Evolutionary conservation across 805 yeast species (phyloP).

Genomic region (Diddensiella santjacobensis): DNA sequence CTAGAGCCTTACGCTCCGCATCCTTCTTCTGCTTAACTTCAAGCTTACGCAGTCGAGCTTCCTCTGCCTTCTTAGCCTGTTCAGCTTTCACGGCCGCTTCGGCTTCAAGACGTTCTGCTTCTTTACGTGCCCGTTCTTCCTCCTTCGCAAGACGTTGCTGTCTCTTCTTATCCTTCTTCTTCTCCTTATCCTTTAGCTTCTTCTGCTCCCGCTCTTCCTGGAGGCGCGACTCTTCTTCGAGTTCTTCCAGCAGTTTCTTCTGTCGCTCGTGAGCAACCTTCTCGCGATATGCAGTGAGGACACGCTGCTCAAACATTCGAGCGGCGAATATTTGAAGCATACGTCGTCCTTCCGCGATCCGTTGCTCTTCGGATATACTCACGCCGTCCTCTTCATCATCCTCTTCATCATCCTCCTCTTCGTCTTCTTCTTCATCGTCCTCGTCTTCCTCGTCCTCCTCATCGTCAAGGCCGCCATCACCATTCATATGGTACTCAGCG

Average conservation of each 20-base stretch:
- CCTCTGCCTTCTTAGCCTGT: slow-evolving; percentile 27
- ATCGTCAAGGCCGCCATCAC: slow-evolving; percentile 29
- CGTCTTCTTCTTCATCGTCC: slow-evolving; percentile 22
- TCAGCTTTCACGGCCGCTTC: slow-evolving; percentile 29
- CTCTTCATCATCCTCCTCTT: slow-evolving; percentile 39
- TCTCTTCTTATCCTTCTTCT: slow-evolving; percentile 40
- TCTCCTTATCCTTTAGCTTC: slow-evolving; percentile 38
- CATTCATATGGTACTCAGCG: slow-evolving; percentile 21
- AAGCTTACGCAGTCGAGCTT: slow-evolving; percentile 28
- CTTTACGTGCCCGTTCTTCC: slow-evolving; percentile 35
- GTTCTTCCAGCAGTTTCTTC: slow-evolving; percentile 35
- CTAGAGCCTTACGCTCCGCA: slow-evolving; percentile 28
- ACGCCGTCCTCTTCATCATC: slow-evolving; percentile 39
- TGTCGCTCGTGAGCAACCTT: slow-evolving; percentile 69
- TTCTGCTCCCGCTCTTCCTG: slow-evolving; percentile 33
- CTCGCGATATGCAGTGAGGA: slow-evolving; percentile 73
- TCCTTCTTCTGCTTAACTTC: slow-evolving; percentile 33
- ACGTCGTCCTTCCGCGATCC: slow-evolving; percentile 74
- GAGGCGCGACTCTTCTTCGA: slow-evolving; percentile 31
- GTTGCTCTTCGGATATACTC: slow-evolving; percentile 46
- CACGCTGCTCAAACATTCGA: slow-evolving; percentile 66
- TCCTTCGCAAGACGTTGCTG: slow-evolving; percentile 37
- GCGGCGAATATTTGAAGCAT: slow-evolving; percentile 78
- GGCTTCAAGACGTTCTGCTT: slow-evolving; percentile 32
- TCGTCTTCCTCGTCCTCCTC: slow-evolving; percentile 14